These are phyloP conservation scores for Casuarina glauca DNA, from an alignment of 306 rosid genomes.

Conservation along the genomic window DNA sequence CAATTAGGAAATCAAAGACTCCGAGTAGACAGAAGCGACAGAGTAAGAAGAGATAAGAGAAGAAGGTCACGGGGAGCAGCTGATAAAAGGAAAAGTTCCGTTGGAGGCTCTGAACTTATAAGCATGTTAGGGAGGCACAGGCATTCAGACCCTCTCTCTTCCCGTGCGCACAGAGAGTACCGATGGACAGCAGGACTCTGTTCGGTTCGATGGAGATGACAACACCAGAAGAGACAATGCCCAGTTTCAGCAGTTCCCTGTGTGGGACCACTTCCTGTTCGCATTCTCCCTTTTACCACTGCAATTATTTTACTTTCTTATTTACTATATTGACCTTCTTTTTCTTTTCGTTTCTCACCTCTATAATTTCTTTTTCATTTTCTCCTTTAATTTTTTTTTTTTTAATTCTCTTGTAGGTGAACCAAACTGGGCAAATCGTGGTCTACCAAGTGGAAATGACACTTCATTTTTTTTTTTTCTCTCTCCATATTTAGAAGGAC, in stretches of 20 bases:
- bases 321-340: constrained; percentile 40
- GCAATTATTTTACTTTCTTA: constrained; percentile 48
- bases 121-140: constrained; percentile 28
- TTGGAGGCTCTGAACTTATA: constrained; percentile 44
- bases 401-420: not conserved
- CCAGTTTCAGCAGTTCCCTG: constrained; percentile 49
- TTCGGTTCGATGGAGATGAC: constrained; percentile 36
- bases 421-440: too few relatives aligned
- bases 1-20: constrained; percentile 15
- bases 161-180: not conserved
- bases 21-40: not conserved
- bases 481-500: too few relatives aligned
- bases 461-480: too few relatives aligned
- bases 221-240: constrained; percentile 70
- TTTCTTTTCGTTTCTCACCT: not conserved
- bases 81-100: constrained; percentile 44
- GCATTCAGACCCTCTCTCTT: constrained; percentile 17
- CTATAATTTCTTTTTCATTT: not conserved
- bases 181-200: constrained; percentile 6
- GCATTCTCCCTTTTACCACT: constrained; percentile 7
- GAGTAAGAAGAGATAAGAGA: constrained; percentile 12
- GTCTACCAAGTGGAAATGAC: too few relatives aligned
- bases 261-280: constrained; percentile 45
- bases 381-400: not conserved
- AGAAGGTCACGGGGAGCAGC: constrained; percentile 46